Base-by-base conservation (phyloP, 345 rosid genomes). In the Eucalyptus urophylla region DNA sequence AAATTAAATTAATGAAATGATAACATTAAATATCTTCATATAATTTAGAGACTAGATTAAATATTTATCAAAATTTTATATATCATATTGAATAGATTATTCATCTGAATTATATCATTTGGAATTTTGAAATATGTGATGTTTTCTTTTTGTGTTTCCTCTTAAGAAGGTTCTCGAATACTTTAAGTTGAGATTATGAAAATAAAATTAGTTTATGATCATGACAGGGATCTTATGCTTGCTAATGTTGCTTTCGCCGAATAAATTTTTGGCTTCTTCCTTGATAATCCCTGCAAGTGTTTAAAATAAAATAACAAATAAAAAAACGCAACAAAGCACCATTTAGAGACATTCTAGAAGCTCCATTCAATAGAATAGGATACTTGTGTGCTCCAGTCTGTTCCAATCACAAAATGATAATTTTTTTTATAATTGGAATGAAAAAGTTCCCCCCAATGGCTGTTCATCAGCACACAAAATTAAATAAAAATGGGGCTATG, bases 31-130 rank as follows among this genome's bases (percentile, higher is more conserved):
- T 56, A 56, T 22, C 29, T 1, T 56, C 29, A 24, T 56, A 24
- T 56, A 24, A 56, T 56, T 24, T 56, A 0, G 3, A 29, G 62
- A 24, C 14, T 24, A 56, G 13, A 56, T 56, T 10, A 25, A 24
- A 56, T 0, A 22, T 56, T 24, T 56, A 56, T 22, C 0, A 10
- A 56, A 56, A 24, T 0, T 56, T 56, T 14, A 56, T 10, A 22
- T 9, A 25, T 56, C 62, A 56, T 9, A 56, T 56, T 2, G 6
- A 56, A 21, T 21, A 10, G 8, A 72, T 21, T 37, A 33, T 72
- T 72, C 45, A 5, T 72, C 5, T 6, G 5, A 37, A 37, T 37
- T 72, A 72, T 72, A 22, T 19, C 11, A 12, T 37, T 24, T 37
- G 14, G 6, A 21, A 37, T 72, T 37, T 37, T 72, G 8, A 37